Evolutionary conservation across 768 basidiomycete species (phyloP).

Genomic region (Rhizopogon salebrosus): DNA sequence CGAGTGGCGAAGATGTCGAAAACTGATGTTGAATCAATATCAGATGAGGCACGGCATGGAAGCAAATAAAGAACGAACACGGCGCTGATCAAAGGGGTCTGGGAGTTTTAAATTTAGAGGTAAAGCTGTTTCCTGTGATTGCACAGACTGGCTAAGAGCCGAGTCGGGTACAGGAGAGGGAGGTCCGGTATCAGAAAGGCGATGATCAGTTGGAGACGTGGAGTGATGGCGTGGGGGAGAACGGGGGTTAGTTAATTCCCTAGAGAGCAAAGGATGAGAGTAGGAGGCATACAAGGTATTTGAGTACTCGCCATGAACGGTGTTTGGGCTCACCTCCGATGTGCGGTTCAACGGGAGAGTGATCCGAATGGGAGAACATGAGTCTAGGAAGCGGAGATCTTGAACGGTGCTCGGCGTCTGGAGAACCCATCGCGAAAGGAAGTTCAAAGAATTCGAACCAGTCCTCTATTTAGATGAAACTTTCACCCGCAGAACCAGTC

Average conservation of each 20-base stretch:
- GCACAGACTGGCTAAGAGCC: too few relatives aligned
- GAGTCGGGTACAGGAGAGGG: not conserved
- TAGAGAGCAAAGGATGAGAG: constrained; percentile 14
- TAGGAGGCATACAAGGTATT: constrained; percentile 14
- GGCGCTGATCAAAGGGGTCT: constrained; percentile 30
- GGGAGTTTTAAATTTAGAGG: constrained; percentile 28
- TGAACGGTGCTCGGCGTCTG: constrained; percentile 6
- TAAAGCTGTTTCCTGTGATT: constrained; percentile 28
- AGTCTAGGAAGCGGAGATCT: constrained; percentile 16
- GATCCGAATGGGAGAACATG: constrained; percentile 28
- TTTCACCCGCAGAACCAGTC: not conserved
- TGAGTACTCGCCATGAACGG: constrained; percentile 23
- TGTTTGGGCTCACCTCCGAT: constrained; percentile 17
- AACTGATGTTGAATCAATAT: constrained; percentile 37
- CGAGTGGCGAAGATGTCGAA: constrained; percentile 27
- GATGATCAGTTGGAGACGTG: constrained; percentile 26
- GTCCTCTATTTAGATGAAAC: too few relatives aligned
- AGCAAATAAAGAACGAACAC: constrained; percentile 31
- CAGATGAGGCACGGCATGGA: constrained; percentile 31
- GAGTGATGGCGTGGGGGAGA: constrained; percentile 19
- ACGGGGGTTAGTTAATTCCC: constrained; percentile 20
- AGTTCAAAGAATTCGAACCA: not conserved
- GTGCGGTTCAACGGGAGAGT: constrained; percentile 22
- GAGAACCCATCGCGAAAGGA: constrained; percentile 3
- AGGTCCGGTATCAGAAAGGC: constrained; percentile 27